Percentiles rank a stretch among this genome's conserved stretches.
Conservation (phyloP, 225 moss, liverwort and hornwort genomes). For the Straminergon stramineum region DNA sequence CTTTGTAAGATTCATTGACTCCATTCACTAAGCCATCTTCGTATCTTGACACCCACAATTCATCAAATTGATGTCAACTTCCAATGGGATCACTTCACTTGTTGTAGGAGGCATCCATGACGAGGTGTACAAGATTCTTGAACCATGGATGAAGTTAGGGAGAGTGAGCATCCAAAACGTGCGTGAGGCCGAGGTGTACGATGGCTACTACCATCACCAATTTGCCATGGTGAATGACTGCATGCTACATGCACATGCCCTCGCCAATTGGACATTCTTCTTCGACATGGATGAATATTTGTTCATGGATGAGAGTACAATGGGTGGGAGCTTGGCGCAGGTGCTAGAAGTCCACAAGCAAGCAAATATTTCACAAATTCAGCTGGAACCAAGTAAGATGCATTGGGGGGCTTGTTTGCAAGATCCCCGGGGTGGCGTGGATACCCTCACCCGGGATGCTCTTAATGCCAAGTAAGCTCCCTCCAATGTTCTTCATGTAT, state of each 20-base stretch:
- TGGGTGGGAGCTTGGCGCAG: background rate
- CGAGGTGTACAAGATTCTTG: background rate
- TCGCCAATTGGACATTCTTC: slow-evolving; percentile 28
- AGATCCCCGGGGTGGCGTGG: fast-evolving
- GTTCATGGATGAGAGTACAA: background rate
- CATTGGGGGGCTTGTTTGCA: background rate
- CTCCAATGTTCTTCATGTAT: no score
- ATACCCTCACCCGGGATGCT: background rate
- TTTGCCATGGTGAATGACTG: slow-evolving; percentile 21
- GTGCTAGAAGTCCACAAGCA: background rate
- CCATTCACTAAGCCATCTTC: background rate
- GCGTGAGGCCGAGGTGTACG: background rate
- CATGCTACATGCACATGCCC: background rate
- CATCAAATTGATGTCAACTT: background rate
- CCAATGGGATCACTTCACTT: no score
- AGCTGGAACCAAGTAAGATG: background rate
- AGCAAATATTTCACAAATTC: background rate
- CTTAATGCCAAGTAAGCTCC: background rate
- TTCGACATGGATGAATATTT: slow-evolving; percentile 29
- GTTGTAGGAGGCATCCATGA: background rate
- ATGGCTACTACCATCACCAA: slow-evolving; percentile 15
- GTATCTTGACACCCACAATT: background rate
- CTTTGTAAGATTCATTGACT: background rate
- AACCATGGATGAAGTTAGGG: slow-evolving; percentile 5
- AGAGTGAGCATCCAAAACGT: slow-evolving; percentile 12